Conservation (phyloP, 2,329 filamentous ascomycete genomes). For the Fusarium marasasianum region DNA sequence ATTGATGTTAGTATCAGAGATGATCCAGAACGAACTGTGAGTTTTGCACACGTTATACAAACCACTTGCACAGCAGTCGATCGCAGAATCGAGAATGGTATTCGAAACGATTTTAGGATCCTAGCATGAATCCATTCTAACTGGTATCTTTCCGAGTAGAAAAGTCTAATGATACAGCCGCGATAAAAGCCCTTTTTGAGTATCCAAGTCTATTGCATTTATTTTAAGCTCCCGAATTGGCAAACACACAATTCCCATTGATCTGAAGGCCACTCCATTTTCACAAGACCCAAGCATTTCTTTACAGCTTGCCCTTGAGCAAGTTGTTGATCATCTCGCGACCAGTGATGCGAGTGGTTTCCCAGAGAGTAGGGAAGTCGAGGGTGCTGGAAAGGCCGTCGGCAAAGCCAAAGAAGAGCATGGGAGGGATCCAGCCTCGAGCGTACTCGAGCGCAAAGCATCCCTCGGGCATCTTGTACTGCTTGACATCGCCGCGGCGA, state of each 20-base stretch:
- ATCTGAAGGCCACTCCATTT: neutral
- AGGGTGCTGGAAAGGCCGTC: conserved; percentile 83
- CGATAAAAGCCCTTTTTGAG: neutral
- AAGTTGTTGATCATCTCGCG: conserved; percentile 81
- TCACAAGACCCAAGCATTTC: neutral
- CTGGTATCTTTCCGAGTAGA: neutral
- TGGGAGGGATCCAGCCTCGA: conserved; percentile 89
- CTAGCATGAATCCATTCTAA: neutral
- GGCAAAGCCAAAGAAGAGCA: conserved; percentile 90
- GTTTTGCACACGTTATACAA: neutral
- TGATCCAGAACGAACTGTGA: neutral
- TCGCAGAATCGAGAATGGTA: neutral
- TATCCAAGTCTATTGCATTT: neutral
- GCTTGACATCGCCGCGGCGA: conserved; percentile 75
- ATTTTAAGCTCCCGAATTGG: neutral
- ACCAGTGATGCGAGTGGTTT: conserved; percentile 77
- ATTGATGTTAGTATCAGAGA: neutral
- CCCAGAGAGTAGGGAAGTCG: conserved; percentile 86
- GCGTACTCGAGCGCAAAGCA: conserved; percentile 89
- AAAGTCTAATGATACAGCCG: neutral
- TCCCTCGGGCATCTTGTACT: conserved; percentile 80
- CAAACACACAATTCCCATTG: neutral
- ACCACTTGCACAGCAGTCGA: neutral
- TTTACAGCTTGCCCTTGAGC: conserved; percentile 73
- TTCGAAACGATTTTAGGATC: neutral